Evolutionary conservation across 129 eudicot genomes (phyloP).

Genomic region (Escallonia herrerae): DNA sequence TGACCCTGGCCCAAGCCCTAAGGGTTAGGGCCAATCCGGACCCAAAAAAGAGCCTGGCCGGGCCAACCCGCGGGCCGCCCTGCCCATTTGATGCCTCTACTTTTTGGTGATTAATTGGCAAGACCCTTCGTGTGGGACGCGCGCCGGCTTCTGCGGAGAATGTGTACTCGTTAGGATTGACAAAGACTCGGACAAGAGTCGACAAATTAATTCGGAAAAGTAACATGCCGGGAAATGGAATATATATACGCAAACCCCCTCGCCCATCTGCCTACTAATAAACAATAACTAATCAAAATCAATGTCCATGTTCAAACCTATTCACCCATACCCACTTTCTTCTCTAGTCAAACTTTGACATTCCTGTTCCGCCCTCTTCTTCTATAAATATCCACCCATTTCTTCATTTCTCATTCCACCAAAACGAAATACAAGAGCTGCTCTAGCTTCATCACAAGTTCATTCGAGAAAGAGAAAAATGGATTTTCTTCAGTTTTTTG

Average conservation of each 20-base stretch:
- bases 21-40: too few relatives aligned
- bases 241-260: too few relatives aligned
- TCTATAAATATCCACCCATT: slow-evolving; percentile 27
- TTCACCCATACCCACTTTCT: not conserved
- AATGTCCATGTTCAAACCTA: not conserved
- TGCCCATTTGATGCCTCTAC: too few relatives aligned
- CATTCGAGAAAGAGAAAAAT: slow-evolving; percentile 22
- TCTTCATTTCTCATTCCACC: slow-evolving; percentile 5
- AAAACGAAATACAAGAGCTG: not conserved
- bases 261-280: too few relatives aligned
- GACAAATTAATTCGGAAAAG: not conserved
- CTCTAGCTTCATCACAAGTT: not conserved
- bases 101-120: not conserved
- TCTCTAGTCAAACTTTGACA: slow-evolving; percentile 17
- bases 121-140: not conserved
- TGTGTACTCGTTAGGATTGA: slow-evolving; percentile 2
- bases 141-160: slow-evolving; percentile 3
- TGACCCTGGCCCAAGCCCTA: too few relatives aligned
- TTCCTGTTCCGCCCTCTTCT: not conserved
- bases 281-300: not conserved
- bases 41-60: too few relatives aligned
- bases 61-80: too few relatives aligned
- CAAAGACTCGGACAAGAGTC: not conserved
- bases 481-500: slow-evolving; percentile 28
- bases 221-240: too few relatives aligned